Evolutionary conservation across 306 rosid genomes (phyloP).

Genomic region (Castanospermum australe): DNA sequence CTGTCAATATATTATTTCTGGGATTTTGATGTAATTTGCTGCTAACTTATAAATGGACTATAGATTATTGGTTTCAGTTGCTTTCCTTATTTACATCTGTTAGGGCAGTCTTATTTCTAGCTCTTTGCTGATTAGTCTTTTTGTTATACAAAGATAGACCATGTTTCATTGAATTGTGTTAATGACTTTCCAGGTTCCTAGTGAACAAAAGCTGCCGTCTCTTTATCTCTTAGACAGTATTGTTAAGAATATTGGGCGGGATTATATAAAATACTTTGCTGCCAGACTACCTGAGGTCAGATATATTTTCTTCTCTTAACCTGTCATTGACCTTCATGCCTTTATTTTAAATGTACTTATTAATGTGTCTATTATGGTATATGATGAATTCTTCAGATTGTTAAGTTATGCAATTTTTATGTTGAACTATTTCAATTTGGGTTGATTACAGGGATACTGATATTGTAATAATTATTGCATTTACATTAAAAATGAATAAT

Average conservation of each 20-base stretch:
- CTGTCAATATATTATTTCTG: not conserved
- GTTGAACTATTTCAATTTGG: not conserved
- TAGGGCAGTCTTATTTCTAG: not conserved
- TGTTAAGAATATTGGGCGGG: slow-evolving; percentile 91
- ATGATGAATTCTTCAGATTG: not conserved
- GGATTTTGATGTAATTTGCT: not conserved
- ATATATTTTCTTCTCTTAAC: slow-evolving; percentile 25
- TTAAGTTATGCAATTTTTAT: not conserved
- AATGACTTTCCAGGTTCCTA: slow-evolving; percentile 75
- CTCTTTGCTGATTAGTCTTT: not conserved
- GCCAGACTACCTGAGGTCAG: slow-evolving; percentile 89
- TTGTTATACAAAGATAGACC: slow-evolving; percentile 20
- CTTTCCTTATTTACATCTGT: not conserved
- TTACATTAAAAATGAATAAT: not conserved
- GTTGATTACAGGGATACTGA: not conserved
- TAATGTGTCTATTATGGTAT: not conserved
- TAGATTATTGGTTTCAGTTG: not conserved
- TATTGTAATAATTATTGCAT: not conserved
- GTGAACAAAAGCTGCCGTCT: slow-evolving; percentile 90
- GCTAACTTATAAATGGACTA: not conserved
- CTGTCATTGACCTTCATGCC: not conserved
- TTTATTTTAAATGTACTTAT: not conserved
- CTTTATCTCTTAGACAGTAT: slow-evolving; percentile 96
- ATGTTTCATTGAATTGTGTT: slow-evolving; percentile 21
- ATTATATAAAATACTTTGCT: slow-evolving; percentile 82